Evolutionary conservation across 2,329 filamentous ascomycete genomes (phyloP), one percentile per base, ranked within the genome.

Genomic region (Xylariomycetidae sp.): DNA sequence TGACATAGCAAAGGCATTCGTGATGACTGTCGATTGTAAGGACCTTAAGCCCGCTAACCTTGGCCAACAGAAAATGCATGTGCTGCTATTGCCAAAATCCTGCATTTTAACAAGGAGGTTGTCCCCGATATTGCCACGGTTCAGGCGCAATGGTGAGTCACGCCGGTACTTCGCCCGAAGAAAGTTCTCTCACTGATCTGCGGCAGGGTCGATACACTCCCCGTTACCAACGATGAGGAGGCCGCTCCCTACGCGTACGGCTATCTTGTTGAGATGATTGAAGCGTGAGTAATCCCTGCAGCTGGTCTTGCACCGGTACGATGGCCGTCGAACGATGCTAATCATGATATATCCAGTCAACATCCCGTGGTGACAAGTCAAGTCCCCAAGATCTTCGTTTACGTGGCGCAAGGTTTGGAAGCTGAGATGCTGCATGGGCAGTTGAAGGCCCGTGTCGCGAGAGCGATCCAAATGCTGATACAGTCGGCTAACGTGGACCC

Each of bases 161-260:
- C 10, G 17, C 23, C 17, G 16, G 25, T 8, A 12, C 29, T 26
- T 9, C 25, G 12, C 12, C 20, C 20, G 12, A 8, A 8, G 8
- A 8, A 23, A 23, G 8, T 23, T 12, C 12, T 23, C 12, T 12
- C 20, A 12, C 20, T 23, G 12, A 23, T 23, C 8, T 12, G 8
- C 20, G 8, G 8, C 20, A 56, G 52, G 92, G 67, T 98, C 30
- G 80, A 87, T 45, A 95, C 90, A 0, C 68, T 98, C 22, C 92
- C 92, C 0, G 83, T 98, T 32, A 80, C 82, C 12, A 95, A 95
- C 53, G 92, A 98, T 47, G 92, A 98, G 59, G 92, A 98, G 65
- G 92, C 92, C 4, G 92, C 92, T 14, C 92, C 92, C 10, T 96
- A 93, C 59, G 89, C 89, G 2, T 98, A 98, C 57, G 81, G 82